Percentiles rank a stretch among this genome's conserved stretches.
These are phyloP conservation scores for Xylaria intraflava DNA, from an alignment of 495 filamentous ascomycete genomes.

Conservation along the genomic window DNA sequence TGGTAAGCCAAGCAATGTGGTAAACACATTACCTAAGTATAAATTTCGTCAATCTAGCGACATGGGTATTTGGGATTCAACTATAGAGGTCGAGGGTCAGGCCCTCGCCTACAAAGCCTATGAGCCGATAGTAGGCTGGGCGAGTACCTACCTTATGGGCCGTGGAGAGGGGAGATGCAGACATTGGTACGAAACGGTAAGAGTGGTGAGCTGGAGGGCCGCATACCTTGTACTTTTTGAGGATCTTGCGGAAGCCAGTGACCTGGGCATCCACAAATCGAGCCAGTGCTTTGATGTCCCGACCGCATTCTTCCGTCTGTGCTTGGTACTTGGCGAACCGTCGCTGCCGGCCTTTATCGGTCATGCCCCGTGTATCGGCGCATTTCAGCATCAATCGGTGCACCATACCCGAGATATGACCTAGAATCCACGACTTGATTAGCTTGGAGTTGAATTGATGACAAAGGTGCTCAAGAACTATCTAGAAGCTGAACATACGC, in stretches of 20 bases:
- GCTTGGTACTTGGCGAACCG: constrained; percentile 45
- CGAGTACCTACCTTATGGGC: not conserved
- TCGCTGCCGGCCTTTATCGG: constrained; percentile 31
- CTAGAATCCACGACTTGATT: constrained; percentile 20
- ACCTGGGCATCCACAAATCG: constrained; percentile 59
- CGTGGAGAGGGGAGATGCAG: not conserved
- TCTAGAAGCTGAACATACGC: constrained; percentile 33
- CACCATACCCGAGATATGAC: constrained; percentile 46
- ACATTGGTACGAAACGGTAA: not conserved
- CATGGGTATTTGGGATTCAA: not conserved
- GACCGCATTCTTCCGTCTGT: constrained; percentile 44
- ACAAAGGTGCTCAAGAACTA: not conserved
- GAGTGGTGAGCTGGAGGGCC: not conserved
- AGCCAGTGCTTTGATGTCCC: constrained; percentile 54
- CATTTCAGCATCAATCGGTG: constrained; percentile 41
- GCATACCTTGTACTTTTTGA: constrained; percentile 63
- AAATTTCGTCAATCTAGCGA: constrained; percentile 4
- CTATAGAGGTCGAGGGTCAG: not conserved
- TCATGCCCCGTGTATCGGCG: constrained; percentile 26
- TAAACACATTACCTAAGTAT: not conserved
- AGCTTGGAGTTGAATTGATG: not conserved
- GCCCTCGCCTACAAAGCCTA: not conserved
- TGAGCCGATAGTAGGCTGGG: not conserved
- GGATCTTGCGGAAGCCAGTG: constrained; percentile 61
- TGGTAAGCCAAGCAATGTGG: no score